These are phyloP conservation scores for Termitomyces bulborhizus DNA, from an alignment of 768 basidiomycete genomes.

Conservation along the genomic window DNA sequence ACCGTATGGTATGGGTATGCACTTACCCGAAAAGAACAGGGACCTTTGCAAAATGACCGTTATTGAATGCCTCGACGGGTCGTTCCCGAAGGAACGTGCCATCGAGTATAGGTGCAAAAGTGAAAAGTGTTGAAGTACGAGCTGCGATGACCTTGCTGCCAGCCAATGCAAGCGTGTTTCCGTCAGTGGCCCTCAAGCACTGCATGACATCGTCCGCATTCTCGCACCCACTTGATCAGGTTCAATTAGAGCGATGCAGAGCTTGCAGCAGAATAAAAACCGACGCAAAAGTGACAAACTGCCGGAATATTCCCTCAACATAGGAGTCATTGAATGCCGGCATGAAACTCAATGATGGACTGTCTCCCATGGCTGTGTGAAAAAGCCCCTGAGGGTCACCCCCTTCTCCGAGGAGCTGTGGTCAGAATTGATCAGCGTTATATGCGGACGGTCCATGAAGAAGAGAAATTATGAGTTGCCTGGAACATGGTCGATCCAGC, in stretches of 20 bases:
- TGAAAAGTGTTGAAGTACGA: conserved; percentile 26
- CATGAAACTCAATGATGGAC: conserved; percentile 32
- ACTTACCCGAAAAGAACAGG: conserved; percentile 35
- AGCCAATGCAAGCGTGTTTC: conserved; percentile 23
- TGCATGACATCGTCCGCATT: conserved; percentile 15
- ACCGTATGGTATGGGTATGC: not conserved
- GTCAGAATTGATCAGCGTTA: not conserved
- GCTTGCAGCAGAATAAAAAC: conserved; percentile 4
- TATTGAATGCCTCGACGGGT: conserved; percentile 32
- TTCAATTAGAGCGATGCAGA: not conserved
- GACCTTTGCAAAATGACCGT: conserved; percentile 30
- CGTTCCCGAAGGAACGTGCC: conserved; percentile 26
- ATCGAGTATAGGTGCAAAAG: conserved; percentile 34
- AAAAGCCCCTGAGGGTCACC: conserved; percentile 33
- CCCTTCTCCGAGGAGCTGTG: conserved; percentile 31
- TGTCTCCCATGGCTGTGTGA: conserved; percentile 36
- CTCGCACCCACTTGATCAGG: conserved; percentile 14
- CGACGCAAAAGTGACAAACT: conserved; percentile 31
- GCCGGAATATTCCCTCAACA: conserved; percentile 26
- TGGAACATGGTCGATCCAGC: conserved; percentile 38
- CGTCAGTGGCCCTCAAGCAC: conserved; percentile 27
- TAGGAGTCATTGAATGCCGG: conserved; percentile 28
- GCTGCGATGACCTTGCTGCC: conserved; percentile 24
- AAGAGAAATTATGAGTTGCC: conserved; percentile 15
- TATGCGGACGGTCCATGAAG: not conserved